Evolutionary conservation across 257 asterid species (phyloP).

Genomic region (Ligustrum vulgare): DNA sequence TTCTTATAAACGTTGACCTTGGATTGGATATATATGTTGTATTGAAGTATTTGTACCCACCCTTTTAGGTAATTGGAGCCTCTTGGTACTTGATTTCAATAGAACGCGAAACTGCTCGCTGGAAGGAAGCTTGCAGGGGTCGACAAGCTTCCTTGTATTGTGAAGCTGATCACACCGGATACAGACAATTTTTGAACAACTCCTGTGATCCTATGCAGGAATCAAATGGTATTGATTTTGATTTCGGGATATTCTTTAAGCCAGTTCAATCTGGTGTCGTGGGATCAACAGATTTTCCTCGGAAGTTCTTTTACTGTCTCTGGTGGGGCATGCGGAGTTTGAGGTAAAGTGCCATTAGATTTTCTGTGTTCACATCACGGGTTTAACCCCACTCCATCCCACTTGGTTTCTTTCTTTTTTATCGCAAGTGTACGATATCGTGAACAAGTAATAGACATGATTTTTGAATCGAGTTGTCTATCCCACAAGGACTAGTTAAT

Average conservation of each 20-base stretch:
- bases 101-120: conserved; percentile 56
- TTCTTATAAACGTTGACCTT: neutral
- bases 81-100: conserved; percentile 54
- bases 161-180: conserved; percentile 40
- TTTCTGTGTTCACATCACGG: conserved; percentile 6
- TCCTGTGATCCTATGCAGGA: conserved; percentile 75
- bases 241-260: conserved; percentile 87
- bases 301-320: conserved; percentile 91
- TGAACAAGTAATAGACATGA: no score
- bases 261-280: conserved; percentile 97
- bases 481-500: no score
- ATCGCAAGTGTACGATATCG: no score
- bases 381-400: neutral
- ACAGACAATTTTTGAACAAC: conserved; percentile 36
- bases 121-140: conserved; percentile 45
- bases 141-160: conserved; percentile 39
- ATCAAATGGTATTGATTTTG: conserved; percentile 54
- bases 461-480: no score
- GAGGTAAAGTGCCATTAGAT: conserved; percentile 52
- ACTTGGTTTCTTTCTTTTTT: neutral
- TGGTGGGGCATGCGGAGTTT: conserved; percentile 99
- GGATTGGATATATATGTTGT: neutral
- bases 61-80: conserved; percentile 47
- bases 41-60: neutral
- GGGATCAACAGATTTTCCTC: conserved; percentile 80